Base-by-base conservation (phyloP, 768 basidiomycete genomes). In the Naematelia aurantialba region DNA sequence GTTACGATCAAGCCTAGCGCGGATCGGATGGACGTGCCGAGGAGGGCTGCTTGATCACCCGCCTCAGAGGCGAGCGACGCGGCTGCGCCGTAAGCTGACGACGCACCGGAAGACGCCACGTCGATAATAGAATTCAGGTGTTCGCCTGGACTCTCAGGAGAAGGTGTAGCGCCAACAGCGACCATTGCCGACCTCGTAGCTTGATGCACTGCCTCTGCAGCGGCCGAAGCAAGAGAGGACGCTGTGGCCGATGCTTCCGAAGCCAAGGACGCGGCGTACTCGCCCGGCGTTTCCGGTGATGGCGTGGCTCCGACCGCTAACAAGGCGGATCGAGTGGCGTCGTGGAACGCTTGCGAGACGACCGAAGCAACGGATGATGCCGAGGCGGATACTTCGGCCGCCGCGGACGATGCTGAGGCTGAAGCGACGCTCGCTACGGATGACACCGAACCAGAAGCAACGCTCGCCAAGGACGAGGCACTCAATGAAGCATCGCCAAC, bases 291-390 rank as follows among this genome's bases (percentile, higher is more conserved):
- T 24, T 72, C 70, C 1, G 70, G 70, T 0, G 61, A 60, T 1
- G 70, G 70, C 13, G 68, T 69, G 42, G 53, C 66, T 1, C 70
- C 70, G 14, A 67, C 63, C 31, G 68, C 70, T 29, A 48, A 31
- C 12, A 68, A 61, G 2, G 39, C 66, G 8, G 62, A 30, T 54
- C 67, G 45, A 42, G 67, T 72, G 2, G 60, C 70, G 2, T 65
- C 52, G 50, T 72, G 70, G 4, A 66, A 42, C 2, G 52, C 60
- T 10, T 25, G 26, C 19, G 44, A 17, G 5, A 55, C 59, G 17
- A 47, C 55, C 29, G 34, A 55, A 45, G 27, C 27, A 3, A 52
- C 48, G 26, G 57, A 50, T 5, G 49, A 51, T 19, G 46, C 55
- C 30, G 46, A 53, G 25, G 52, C 52, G 26, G 52, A 30, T 17